Evolutionary conservation across 768 basidiomycete species (phyloP).

Genomic region (Trametes punicea): DNA sequence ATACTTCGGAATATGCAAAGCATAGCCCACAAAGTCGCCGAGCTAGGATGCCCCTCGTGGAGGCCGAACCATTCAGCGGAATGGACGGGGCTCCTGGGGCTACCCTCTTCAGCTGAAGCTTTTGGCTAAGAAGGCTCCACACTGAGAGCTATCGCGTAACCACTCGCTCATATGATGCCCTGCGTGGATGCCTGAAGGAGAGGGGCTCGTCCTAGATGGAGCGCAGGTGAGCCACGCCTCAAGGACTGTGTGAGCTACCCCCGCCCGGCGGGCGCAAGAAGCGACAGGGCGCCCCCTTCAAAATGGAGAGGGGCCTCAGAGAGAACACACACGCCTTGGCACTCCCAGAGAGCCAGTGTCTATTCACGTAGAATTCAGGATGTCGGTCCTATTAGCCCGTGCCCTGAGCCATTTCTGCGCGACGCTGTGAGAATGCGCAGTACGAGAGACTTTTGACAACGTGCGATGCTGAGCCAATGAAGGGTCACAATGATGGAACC

Average conservation of each 20-base stretch:
- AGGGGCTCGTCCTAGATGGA: background rate
- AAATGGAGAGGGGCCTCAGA: background rate
- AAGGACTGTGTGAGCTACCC: background rate
- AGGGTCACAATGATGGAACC: no score
- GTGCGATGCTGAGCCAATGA: no score
- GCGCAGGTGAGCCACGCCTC: background rate
- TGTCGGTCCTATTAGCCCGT: background rate
- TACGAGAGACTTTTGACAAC: no score
- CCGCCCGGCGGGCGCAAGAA: conserved; percentile 1
- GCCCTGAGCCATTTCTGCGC: conserved; percentile 2
- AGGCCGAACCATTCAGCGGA: no score
- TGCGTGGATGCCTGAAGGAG: background rate
- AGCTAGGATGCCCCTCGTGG: no score
- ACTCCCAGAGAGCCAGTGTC: background rate
- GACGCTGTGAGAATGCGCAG: background rate
- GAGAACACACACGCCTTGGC: background rate
- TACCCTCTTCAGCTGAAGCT: background rate
- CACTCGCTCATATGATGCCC: background rate
- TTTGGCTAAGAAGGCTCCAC: background rate
- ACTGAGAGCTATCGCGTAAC: background rate
- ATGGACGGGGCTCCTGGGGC: no score
- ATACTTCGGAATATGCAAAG: no score
- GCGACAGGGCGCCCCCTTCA: background rate
- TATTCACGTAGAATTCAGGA: background rate
- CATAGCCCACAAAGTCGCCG: no score